These are phyloP conservation scores for Penicillium herquei DNA, from an alignment of 495 filamentous ascomycete genomes.

Conservation along the genomic window DNA sequence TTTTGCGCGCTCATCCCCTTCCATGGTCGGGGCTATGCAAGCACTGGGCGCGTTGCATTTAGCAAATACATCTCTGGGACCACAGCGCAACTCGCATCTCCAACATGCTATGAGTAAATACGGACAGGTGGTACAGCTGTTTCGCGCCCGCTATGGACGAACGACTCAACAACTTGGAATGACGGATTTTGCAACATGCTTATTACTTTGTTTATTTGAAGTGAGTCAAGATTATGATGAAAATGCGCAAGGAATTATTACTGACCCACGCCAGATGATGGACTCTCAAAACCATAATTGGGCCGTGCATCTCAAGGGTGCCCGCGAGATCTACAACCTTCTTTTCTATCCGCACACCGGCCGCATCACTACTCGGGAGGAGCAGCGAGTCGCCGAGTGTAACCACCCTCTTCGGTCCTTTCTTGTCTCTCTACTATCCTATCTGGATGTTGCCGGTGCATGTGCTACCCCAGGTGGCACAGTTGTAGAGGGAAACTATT, in stretches of 20 bases:
- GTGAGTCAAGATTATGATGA: constrained; percentile 13
- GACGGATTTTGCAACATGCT: constrained; percentile 40
- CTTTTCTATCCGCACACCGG: constrained; percentile 31
- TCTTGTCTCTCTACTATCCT: constrained; percentile 40
- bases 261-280: constrained; percentile 35
- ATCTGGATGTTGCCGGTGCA: constrained; percentile 42
- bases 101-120: constrained; percentile 45
- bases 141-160: constrained; percentile 30
- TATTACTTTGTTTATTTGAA: constrained; percentile 42
- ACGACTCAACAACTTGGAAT: constrained; percentile 28
- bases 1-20: constrained; percentile 35
- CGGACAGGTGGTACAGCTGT: constrained; percentile 37
- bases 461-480: constrained; percentile 41
- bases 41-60: constrained; percentile 43
- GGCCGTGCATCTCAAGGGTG: constrained; percentile 42
- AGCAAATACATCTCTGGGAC: constrained; percentile 38
- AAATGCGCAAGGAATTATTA: not conserved
- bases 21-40: constrained; percentile 43
- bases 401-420: constrained; percentile 40
- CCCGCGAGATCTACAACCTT: constrained; percentile 40
- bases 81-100: constrained; percentile 35
- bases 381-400: constrained; percentile 31
- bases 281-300: constrained; percentile 44
- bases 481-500: constrained; percentile 40
- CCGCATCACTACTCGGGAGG: constrained; percentile 26